Evolutionary conservation across 345 rosid species (phyloP).

Genomic region (Euphorbia peplus): DNA sequence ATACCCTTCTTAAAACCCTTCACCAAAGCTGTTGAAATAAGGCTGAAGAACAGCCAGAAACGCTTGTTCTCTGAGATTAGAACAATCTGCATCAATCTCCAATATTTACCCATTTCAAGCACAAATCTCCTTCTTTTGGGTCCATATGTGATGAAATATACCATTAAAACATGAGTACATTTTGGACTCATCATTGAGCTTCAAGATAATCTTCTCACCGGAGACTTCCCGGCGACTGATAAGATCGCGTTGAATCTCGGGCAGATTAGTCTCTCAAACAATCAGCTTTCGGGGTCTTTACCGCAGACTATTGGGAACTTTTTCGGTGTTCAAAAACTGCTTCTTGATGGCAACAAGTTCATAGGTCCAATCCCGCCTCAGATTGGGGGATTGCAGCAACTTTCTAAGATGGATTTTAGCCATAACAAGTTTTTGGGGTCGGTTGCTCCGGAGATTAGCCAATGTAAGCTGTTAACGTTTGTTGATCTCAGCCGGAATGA

Average conservation of each 20-base stretch:
- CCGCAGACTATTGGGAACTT: conserved; percentile 75
- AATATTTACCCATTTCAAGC: no score
- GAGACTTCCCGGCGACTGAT: conserved; percentile 56
- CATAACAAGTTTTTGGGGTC: conserved; percentile 63
- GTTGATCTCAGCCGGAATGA: conserved; percentile 81
- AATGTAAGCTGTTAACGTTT: conserved; percentile 71
- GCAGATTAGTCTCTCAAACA: conserved; percentile 75
- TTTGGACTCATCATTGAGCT: no score
- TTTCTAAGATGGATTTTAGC: conserved; percentile 78
- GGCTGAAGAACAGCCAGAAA: no score
- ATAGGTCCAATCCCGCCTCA: conserved; percentile 68
- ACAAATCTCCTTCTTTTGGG: no score
- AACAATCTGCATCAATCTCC: no score
- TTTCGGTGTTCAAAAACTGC: conserved; percentile 75
- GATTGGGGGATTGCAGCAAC: conserved; percentile 73
- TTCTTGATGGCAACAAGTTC: conserved; percentile 82
- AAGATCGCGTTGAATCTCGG: conserved; percentile 52
- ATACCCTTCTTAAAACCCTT: no score
- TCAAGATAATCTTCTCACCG: conserved; percentile 62
- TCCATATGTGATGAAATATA: no score
- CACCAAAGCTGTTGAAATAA: no score
- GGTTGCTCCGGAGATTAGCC: conserved; percentile 65
- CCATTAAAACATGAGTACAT: no score
- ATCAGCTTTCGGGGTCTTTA: conserved; percentile 65
- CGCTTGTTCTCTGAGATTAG: no score